Evolutionary conservation across 768 basidiomycete genomes (phyloP), one percentile per base, ranked within the genome.

Genomic region (Tulasnella sp.): DNA sequence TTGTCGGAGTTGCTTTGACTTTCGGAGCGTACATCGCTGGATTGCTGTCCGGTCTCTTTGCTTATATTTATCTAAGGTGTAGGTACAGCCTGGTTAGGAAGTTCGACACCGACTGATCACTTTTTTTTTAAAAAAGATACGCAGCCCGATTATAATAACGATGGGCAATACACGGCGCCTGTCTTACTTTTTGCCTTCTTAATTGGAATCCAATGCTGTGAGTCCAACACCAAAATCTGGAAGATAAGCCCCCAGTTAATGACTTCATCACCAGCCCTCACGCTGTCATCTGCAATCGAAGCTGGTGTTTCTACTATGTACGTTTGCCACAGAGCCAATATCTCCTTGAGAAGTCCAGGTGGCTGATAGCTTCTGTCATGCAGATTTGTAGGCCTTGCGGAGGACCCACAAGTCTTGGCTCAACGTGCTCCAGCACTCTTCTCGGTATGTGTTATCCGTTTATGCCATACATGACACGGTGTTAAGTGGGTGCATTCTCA

Each of bases 261-360:
- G 34, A 25, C 31, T 4, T 16, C 15, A 37, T 37, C 9, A 45
- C 54, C 55, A 83, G 81, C 76, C 13, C 63, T 82, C 54, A 83
- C 82, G 5, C 66, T 84, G 54, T 75, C 77, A 2, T 79, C 80
- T 10, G 77, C 81, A 3, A 78, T 87, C 57, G 85, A 89, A 61
- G 85, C 84, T 12, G 88, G 86, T 44, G 86, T 90, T 1, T 88
- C 85, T 2, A 89, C 86, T 1, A 87, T 89, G 78, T 85, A 63
- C 56, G 74, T 13, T 1, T 15, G 25, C 15, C 5, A 7, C n/a
- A 16, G 9, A 12, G 6, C 7, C 10, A 24, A 8, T 5, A 13
- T 20, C 5, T 33, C 3, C 19, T 10, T 1, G 43, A 28, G 45
- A 7, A n/a, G n/a, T n/a, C n/a, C n/a, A n/a, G n/a, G n/a, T n/a